Evolutionary conservation across 441 rosid genomes (phyloP), one percentile per base, ranked within the genome.

Genomic region (Arabidopsis hybrid): DNA sequence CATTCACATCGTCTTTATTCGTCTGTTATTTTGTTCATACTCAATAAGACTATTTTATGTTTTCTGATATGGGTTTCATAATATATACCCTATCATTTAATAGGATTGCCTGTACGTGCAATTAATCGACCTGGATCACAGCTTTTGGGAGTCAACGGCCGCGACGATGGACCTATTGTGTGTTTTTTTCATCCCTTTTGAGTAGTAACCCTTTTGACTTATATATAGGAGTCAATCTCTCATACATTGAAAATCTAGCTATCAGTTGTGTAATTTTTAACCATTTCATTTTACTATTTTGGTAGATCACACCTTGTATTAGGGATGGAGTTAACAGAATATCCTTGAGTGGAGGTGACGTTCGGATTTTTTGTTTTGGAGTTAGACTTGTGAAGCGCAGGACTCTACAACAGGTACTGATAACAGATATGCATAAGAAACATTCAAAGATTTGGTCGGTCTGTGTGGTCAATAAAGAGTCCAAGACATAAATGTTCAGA

Each of bases 141-240:
- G 75, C 83, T 91, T 60, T 81, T 95, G 40, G 99, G 99, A 66
- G 90, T 87, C 47, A 95, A 87, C 84, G 99, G 99, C 65, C 98
- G 99, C 80, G 99, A 95, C 82, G 98, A 95, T 87, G 99, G 96
- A 72, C 91, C 96, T 71, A 86, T 87, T 73, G 99, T 95, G 86
- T 85, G 98, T 83, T 58, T 69, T 45, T 46, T 46, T 49, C 55
- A 68, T 49, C 75, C 62, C 35, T 81, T 52, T 69, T 66, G 42
- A 59, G 26, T 72, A 6, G 46, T 60, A 71, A 34, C 40, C 57
- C 26, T 66, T 78, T 60, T 35, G 51, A 36, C 58, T 55, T 29
- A 38, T 16, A 32, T 21, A 71, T 59, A 42, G 47, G 36, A 59
- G 9, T 71, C 31, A n/a, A 55, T 53, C 29, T 74, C 66, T 72